Evolutionary conservation across 345 rosid species (phyloP), one percentile per base, ranked within the genome.

Genomic region (Viola odorata): DNA sequence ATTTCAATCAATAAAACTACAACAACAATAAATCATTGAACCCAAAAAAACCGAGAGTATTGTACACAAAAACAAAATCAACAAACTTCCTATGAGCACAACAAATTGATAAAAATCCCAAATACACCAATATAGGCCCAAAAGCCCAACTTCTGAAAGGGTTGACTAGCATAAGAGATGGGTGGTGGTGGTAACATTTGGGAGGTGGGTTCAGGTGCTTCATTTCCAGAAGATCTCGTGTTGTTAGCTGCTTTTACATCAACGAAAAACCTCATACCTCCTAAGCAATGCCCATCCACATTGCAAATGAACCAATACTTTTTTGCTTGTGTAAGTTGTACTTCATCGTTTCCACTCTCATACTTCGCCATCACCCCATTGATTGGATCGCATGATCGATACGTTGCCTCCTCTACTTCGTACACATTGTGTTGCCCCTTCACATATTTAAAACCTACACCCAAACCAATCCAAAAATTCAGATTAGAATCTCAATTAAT

Each of bases 221-320:
- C 23, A 37, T 13, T 17, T 42, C 45, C 58, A 5, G 73, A 54
- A 50, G 45, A 48, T 3, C 58, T 6, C 12, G 45, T 41, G 16
- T 13, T 38, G 36, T 37, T 44, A 42, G 61, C 32, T 8, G n/a
- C 38, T 59, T 56, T 57, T 8, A 72, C 81, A 14, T 73, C 55
- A 50, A 84, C 41, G 37, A 37, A 12, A 38, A 84, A 74, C 69
- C 86, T 81, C 89, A 81, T 84, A 13, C 84, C 84, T 13, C 81
- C 84, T 57, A 78, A 71, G 72, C 89, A 84, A 65, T 84, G 89
- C 0, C 89, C 89, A 14, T 0, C 67, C 9, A 71, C 16, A 42
- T 45, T 68, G 75, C 89, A 84, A 23, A 84, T 39, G 70, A 84
- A 84, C 81, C 83, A 77, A 55, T 81, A 72, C 58, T 74, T 80